Base-by-base conservation (phyloP, 306 rosid genomes). In the Astragalus glycyphyllos region DNA sequence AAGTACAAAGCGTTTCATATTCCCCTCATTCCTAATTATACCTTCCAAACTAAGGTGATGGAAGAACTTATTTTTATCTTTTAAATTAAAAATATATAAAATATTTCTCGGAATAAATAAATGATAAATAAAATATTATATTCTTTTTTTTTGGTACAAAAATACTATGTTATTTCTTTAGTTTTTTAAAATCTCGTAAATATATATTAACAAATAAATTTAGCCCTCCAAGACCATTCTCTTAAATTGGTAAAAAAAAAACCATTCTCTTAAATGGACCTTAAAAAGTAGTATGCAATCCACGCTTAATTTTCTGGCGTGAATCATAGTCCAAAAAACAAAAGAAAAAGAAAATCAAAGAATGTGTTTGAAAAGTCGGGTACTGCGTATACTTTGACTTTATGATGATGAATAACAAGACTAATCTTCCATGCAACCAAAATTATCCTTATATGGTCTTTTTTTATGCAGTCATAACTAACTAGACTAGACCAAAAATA, bases 381-480 rank as follows among this genome's bases (percentile, higher is more conserved):
- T 51, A 42, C 66, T 42, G 34, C 53, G 69, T 41, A 60, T 60
- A 45, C 13, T 65, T 72, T 78, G 74, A 78, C 78, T 48, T 72
- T 40, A 57, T 58, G 6, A 65, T 4, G n/a, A 46, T 50, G 37
- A 77, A 32, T 32, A 41, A 34, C 50, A 61, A 38, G 34, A 78
- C 57, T 29, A 16, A 23, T 45, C 45, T 32, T n/a, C 15, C 54
- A 13, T 63, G 68, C 48, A 62, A 56, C 69, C 65, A 29, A 65
- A 71, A 65, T 8, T 58, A 42, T 62, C 31, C 40, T 20, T 61
- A n/a, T 4, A 20, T 35, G 26, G 73, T 7, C 13, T 62, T 70
- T 15, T 26, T 44, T 54, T 15, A 16, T 54, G 6, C 60, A 32
- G 26, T 42, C 14, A 53, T 61, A 69, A 69, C 54, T 50, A 60